Percentiles rank a stretch among this genome's conserved stretches.
Conservation (phyloP, 768 basidiomycete species). For the Russula virescens region DNA sequence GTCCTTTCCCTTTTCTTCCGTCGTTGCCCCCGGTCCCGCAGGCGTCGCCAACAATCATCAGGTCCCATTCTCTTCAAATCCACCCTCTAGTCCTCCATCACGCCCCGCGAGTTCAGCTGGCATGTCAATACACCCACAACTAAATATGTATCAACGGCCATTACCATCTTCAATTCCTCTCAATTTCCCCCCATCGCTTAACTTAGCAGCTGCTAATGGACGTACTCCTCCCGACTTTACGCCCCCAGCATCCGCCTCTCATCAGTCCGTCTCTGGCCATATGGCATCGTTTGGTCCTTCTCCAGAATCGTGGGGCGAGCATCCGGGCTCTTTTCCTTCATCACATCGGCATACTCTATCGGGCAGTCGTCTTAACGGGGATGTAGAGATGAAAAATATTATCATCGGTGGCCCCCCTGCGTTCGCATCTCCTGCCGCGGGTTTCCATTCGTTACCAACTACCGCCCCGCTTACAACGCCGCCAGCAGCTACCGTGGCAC, state of each 20-base stretch:
- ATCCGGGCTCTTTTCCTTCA: slow-evolving; percentile 13
- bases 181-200: slow-evolving; percentile 26
- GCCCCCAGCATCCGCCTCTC: slow-evolving; percentile 25
- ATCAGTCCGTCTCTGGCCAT: slow-evolving; percentile 26
- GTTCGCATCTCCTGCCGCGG: slow-evolving; percentile 30
- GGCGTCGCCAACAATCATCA: slow-evolving; percentile 19
- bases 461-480: slow-evolving; percentile 17
- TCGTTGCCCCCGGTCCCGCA: slow-evolving; percentile 22
- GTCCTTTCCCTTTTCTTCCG: slow-evolving; percentile 24
- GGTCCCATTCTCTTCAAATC: slow-evolving; percentile 22
- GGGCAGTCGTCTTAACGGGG: slow-evolving; percentile 24
- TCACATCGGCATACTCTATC: slow-evolving; percentile 33
- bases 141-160: slow-evolving; percentile 22
- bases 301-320: slow-evolving; percentile 20
- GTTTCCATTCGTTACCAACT: slow-evolving; percentile 29
- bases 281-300: slow-evolving; percentile 32
- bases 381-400: slow-evolving; percentile 22
- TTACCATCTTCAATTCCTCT: slow-evolving; percentile 17
- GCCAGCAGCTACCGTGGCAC: slow-evolving; percentile 22
- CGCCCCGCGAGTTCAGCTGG: slow-evolving; percentile 33
- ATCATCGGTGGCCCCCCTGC: slow-evolving; percentile 14
- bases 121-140: slow-evolving; percentile 24
- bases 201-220: slow-evolving; percentile 22
- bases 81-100: slow-evolving; percentile 27
- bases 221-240: slow-evolving; percentile 26